A percentile compares a stretch with the other conserved stretches of the same genome.
phyloP scores from a whole-genome alignment of 306 rosid species.

The Cicer chorassanicum region DNA sequence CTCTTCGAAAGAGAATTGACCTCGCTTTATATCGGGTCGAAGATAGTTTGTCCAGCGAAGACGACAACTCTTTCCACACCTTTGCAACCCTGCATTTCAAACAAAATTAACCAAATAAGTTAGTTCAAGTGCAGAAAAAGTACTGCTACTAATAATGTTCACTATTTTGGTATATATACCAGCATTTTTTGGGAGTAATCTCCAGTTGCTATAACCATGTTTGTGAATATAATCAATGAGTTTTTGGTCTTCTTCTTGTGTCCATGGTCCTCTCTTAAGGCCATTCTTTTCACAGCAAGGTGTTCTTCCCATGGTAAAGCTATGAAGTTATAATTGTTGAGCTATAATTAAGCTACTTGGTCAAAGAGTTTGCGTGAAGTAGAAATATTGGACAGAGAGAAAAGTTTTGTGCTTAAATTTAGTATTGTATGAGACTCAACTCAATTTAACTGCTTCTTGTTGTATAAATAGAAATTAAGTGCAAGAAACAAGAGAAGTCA shows the following conservation, averaged over 20 bases:
- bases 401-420: conserved; percentile 26
- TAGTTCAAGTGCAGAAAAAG: background rate
- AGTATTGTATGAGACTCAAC: background rate
- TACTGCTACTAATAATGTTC: background rate
- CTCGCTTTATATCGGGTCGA: conserved; percentile 86
- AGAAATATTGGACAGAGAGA: conserved; percentile 2
- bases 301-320: conserved; percentile 70
- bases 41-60: conserved; percentile 95
- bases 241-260: conserved; percentile 81
- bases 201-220: conserved; percentile 87
- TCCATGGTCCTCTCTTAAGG: conserved; percentile 93
- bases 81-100: conserved; percentile 61
- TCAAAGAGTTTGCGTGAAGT: conserved; percentile 24
- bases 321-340: background rate
- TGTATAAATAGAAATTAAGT: conserved; percentile 60
- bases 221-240: conserved; percentile 73
- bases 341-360: conserved; percentile 12
- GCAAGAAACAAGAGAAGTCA: conserved; percentile 54
- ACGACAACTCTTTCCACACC: conserved; percentile 96
- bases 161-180: conserved; percentile 43
- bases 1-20: conserved; percentile 79
- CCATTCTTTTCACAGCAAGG: conserved; percentile 90
- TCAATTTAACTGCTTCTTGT: conserved; percentile 35
- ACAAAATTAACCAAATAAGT: background rate
- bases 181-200: conserved; percentile 88